phyloP scores from a whole-genome alignment of 441 rosid species.

The Jatropha multifida region DNA sequence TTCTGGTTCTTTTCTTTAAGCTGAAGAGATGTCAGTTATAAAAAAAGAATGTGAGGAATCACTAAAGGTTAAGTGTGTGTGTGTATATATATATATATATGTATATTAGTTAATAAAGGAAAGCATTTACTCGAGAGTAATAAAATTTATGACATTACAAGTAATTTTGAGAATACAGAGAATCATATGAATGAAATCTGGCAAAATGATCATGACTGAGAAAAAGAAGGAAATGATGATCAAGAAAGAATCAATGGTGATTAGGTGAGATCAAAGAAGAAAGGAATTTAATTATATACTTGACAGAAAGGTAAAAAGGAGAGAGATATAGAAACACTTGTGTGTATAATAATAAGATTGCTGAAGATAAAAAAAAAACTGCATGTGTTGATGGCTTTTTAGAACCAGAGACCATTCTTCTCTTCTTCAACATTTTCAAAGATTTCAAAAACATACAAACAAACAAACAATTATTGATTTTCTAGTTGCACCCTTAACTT shows the following conservation, averaged over 20 bases:
- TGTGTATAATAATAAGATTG: too few relatives aligned
- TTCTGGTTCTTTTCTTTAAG: constrained; percentile 35
- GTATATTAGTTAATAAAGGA: not conserved
- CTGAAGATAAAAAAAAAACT: not conserved
- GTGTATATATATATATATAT: not conserved
- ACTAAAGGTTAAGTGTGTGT: too few relatives aligned
- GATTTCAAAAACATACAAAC: constrained; percentile 4
- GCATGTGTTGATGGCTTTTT: constrained; percentile 10
- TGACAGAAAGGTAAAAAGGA: not conserved
- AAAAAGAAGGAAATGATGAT: not conserved
- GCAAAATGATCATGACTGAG: not conserved
- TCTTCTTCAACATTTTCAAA: not conserved
- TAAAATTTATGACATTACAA: constrained; percentile 8
- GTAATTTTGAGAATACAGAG: constrained; percentile 10
- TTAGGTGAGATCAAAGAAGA: not conserved
- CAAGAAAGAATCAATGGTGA: not conserved
- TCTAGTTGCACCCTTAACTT: not conserved
- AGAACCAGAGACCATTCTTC: not conserved
- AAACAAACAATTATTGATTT: not conserved
- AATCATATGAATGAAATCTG: constrained; percentile 7
- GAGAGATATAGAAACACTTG: too few relatives aligned
- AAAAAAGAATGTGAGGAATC: not conserved
- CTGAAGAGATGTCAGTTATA: constrained; percentile 28
- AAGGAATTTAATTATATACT: too few relatives aligned
- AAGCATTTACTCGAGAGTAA: not conserved